Evolutionary conservation across 768 basidiomycete genomes (phyloP), one percentile per base, ranked within the genome.

Genomic region (Hemileccinum rubropunctum): DNA sequence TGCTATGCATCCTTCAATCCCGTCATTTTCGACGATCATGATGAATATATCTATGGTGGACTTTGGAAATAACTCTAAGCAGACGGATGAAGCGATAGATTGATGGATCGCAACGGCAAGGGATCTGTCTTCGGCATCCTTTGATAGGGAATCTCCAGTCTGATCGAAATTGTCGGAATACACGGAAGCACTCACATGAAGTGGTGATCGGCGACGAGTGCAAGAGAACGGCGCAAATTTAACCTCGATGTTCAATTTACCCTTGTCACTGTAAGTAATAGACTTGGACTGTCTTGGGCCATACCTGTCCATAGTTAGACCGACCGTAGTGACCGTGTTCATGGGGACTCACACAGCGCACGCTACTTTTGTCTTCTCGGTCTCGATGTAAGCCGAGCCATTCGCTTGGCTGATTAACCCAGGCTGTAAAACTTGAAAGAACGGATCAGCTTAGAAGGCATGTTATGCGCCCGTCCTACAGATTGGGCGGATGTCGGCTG

Each of bases 181-280:
- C 45, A 45, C 18, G 18, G 35, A 47, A 52, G 55, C 4, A 63
- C 86, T 71, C 70, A 95, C 95, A 54, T 89, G 84, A 59, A 95
- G 80, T 0, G 95, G 95, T 7, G 88, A 86, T 63, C 88, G 76
- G 57, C 95, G 75, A 14, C 75, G 78, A 26, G 73, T 69, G 58
- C 86, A 92, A 8, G 97, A 92, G 66, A 95, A 99, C 0, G 97
- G 97, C 2, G 95, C 81, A 60, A 95, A 98, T 70, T 98, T 98
- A 45, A 98, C 91, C 70, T 98, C 95, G 7, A 99, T 89, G 52
- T 93, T 98, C 45, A 99, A 70, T 46, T 80, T 81, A 1, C 95
- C 97, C 51, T 82, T 86, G 59, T 98, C 95, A 54, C 78, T 92
- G 64, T 95, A 99, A 3, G 81, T 69, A 13, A 76, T 75, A 46